Percentiles rank a stretch among this genome's conserved stretches.
Conservation (phyloP, 2,329 filamentous ascomycete species). For the Fusarium concolor region DNA sequence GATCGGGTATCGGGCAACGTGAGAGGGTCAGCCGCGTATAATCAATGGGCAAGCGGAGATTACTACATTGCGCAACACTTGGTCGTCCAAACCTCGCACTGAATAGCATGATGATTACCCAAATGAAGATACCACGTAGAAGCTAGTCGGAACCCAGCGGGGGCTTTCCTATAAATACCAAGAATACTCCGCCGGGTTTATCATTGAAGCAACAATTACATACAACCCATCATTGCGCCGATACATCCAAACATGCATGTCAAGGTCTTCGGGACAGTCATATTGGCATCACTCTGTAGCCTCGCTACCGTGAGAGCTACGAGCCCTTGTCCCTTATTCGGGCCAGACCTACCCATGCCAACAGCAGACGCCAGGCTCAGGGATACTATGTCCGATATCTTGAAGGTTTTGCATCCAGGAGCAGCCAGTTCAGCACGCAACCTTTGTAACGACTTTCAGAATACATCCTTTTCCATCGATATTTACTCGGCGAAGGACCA, state of each 20-base stretch:
- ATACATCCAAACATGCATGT: background rate
- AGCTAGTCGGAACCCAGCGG: too few relatives aligned
- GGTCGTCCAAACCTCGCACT: too few relatives aligned
- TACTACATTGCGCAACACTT: too few relatives aligned
- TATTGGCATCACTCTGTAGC: background rate
- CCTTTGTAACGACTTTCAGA: background rate
- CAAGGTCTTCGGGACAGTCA: accelerated
- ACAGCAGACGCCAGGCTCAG: background rate
- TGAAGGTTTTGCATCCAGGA: background rate
- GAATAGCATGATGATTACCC: too few relatives aligned
- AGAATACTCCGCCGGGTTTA: background rate
- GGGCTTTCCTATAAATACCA: background rate
- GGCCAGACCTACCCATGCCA: background rate
- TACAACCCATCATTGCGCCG: background rate
- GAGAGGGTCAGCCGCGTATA: too few relatives aligned
- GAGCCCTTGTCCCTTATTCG: background rate
- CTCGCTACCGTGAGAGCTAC: background rate
- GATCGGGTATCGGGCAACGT: too few relatives aligned
- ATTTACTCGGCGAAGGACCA: background rate
- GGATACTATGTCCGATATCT: background rate
- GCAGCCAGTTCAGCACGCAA: too few relatives aligned
- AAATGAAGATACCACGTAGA: too few relatives aligned
- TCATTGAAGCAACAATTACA: background rate
- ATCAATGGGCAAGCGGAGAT: too few relatives aligned
- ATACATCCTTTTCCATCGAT: background rate